Evolutionary conservation across 345 rosid species (phyloP).

Genomic region (Eucalyptus urophylla): DNA sequence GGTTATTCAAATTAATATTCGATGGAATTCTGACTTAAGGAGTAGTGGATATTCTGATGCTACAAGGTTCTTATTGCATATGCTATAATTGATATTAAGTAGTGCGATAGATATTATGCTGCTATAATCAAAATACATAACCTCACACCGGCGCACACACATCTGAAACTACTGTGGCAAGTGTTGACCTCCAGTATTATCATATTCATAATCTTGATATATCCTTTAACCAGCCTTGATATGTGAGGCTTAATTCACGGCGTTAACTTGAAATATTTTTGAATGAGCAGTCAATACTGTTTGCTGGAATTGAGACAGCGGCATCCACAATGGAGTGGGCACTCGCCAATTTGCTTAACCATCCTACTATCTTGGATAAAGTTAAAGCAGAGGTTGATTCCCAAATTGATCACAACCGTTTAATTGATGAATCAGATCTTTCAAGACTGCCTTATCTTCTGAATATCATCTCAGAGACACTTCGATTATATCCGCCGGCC

Average conservation of each 20-base stretch:
- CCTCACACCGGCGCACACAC: not conserved
- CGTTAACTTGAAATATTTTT: not conserved
- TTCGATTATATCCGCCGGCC: not conserved
- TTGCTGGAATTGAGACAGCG: conserved; percentile 38
- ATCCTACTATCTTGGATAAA: conserved; percentile 14
- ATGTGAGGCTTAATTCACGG: not conserved
- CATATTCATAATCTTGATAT: not conserved
- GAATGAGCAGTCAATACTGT: conserved; percentile 1
- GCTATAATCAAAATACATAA: not conserved
- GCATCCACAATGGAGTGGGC: conserved; percentile 46
- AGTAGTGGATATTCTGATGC: not conserved
- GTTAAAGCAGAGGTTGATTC: conserved; percentile 18
- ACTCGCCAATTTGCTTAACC: conserved; percentile 26
- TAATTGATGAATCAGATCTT: conserved; percentile 25
- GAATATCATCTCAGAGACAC: conserved; percentile 17
- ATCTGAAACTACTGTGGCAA: not conserved
- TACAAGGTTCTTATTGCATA: not conserved
- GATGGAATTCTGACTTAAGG: not conserved
- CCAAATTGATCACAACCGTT: conserved; percentile 9
- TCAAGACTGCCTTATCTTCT: conserved; percentile 16
- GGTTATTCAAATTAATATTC: not conserved
- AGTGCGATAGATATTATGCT: not conserved
- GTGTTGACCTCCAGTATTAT: not conserved
- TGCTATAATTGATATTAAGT: not conserved
- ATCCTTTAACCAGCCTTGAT: not conserved